These are phyloP conservation scores for Ascochyta clinopodiicola DNA, from an alignment of 2,329 filamentous ascomycete species.

Conservation along the genomic window DNA sequence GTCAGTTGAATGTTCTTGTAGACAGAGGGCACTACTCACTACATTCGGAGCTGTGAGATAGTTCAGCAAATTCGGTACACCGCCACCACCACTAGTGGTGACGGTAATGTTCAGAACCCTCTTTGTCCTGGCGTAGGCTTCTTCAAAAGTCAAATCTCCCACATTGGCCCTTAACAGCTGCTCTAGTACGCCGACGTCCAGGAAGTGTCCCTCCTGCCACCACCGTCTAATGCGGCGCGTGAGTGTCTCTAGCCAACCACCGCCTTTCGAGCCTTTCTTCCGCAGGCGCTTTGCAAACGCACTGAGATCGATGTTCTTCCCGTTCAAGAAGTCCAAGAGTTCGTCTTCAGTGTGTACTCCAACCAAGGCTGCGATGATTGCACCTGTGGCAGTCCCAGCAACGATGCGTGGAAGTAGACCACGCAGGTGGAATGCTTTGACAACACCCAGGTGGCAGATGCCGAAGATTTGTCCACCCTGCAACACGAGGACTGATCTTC, in stretches of 20 bases:
- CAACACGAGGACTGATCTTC: slow-evolving; percentile 81
- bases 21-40: slow-evolving; percentile 60
- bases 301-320: slow-evolving; percentile 80
- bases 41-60: slow-evolving; percentile 94
- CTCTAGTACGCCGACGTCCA: slow-evolving; percentile 82
- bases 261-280: slow-evolving; percentile 32
- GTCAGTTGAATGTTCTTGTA: slow-evolving; percentile 16
- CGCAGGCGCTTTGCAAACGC: slow-evolving; percentile 67
- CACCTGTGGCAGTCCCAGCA: slow-evolving; percentile 87
- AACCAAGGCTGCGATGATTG: slow-evolving; percentile 86
- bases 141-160: slow-evolving; percentile 89
- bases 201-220: slow-evolving; percentile 77
- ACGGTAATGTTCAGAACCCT: slow-evolving; percentile 91
- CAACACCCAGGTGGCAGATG: slow-evolving; percentile 86
- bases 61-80: slow-evolving; percentile 85
- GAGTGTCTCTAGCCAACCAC: slow-evolving; percentile 62
- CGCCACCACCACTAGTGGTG: slow-evolving; percentile 74
- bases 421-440: slow-evolving; percentile 82
- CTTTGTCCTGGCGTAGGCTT: slow-evolving; percentile 86
- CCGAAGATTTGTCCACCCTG: slow-evolving; percentile 94
- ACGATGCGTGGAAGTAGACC: slow-evolving; percentile 88
- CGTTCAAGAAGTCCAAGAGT: slow-evolving; percentile 75
- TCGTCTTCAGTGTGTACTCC: slow-evolving; percentile 88
- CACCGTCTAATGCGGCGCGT: slow-evolving; percentile 72
- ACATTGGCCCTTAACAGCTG: slow-evolving; percentile 85